Evolutionary conservation across 2,329 filamentous ascomycete genomes (phyloP).

Genomic region (Hymenoscyphus fraxineus): DNA sequence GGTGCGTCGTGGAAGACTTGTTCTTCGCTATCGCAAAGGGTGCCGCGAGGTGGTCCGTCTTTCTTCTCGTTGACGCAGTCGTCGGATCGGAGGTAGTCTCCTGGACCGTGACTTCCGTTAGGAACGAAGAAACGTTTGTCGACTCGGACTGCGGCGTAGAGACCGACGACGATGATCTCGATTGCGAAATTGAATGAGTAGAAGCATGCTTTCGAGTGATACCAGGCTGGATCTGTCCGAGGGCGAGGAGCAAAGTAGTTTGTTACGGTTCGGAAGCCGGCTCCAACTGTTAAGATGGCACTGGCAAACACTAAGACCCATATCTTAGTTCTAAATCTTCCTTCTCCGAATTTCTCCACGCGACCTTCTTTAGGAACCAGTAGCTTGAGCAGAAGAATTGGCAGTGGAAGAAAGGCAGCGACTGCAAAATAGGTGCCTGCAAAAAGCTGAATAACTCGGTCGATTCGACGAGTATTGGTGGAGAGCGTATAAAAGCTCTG

Average conservation of each 20-base stretch:
- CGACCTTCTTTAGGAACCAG: slow-evolving; percentile 41
- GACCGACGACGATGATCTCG: slow-evolving; percentile 65
- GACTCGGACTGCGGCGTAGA: slow-evolving; percentile 65
- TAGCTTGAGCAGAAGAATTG: slow-evolving; percentile 47
- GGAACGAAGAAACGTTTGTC: slow-evolving; percentile 75
- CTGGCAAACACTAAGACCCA: slow-evolving; percentile 57
- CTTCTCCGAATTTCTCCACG: slow-evolving; percentile 62
- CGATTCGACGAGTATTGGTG: slow-evolving; percentile 43
- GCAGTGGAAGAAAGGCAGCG: slow-evolving; percentile 64
- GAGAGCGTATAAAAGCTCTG: slow-evolving; percentile 65
- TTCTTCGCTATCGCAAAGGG: neutral
- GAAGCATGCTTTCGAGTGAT: slow-evolving; percentile 67
- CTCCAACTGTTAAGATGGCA: slow-evolving; percentile 62
- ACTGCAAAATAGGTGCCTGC: slow-evolving; percentile 59
- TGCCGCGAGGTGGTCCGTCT: neutral
- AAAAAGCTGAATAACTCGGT: slow-evolving; percentile 62
- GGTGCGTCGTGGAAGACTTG: neutral
- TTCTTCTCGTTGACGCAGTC: no score
- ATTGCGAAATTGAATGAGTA: slow-evolving; percentile 76
- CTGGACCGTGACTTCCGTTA: slow-evolving; percentile 59
- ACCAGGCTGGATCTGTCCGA: slow-evolving; percentile 58
- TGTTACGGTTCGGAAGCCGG: slow-evolving; percentile 62
- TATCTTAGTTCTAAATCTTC: slow-evolving; percentile 65
- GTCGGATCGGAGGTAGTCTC: slow-evolving; percentile 33
- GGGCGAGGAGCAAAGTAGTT: slow-evolving; percentile 39